Percentiles rank a stretch among this genome's conserved stretches.
Conservation (phyloP, 2,329 filamentous ascomycete species). For the Zarea fungicola region DNA sequence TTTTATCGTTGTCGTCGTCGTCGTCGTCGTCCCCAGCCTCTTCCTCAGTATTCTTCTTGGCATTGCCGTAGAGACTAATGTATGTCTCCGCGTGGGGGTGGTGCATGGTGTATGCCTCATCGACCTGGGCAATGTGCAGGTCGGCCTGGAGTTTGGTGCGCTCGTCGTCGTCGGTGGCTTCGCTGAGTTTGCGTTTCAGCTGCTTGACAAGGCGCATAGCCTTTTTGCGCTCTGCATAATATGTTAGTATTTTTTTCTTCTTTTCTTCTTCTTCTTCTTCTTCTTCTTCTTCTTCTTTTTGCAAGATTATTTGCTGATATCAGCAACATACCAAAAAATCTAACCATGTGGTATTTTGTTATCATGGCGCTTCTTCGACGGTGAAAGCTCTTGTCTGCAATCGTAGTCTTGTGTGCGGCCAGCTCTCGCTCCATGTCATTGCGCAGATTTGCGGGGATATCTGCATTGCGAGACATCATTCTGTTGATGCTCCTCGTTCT, state of each 20-base stretch:
- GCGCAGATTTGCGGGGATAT: slow-evolving; percentile 62
- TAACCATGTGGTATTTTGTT: slow-evolving; percentile 73
- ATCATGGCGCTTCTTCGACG: slow-evolving; percentile 66
- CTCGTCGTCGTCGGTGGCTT: slow-evolving; percentile 46
- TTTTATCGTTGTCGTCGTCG: slow-evolving; percentile 29
- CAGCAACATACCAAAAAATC: slow-evolving; percentile 69
- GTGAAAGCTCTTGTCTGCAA: slow-evolving; percentile 53
- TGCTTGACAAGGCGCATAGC: slow-evolving; percentile 62
- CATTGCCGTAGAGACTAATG: slow-evolving; percentile 53
- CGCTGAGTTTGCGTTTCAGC: slow-evolving; percentile 52
- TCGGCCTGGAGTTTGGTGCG: slow-evolving; percentile 46
- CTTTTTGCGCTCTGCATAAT: slow-evolving; percentile 63
- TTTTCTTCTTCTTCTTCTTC: too few species aligned
- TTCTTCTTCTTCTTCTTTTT: too few species aligned
- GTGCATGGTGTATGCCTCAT: slow-evolving; percentile 69
- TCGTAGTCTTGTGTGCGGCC: slow-evolving; percentile 58
- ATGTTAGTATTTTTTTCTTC: too few species aligned
- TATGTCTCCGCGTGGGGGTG: slow-evolving; percentile 69
- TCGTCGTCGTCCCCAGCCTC: slow-evolving; percentile 36
- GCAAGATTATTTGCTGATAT: too few species aligned
- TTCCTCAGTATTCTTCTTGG: slow-evolving; percentile 29
- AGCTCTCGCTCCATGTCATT: slow-evolving; percentile 69
- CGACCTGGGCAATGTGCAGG: slow-evolving; percentile 66
- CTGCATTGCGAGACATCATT: slow-evolving; percentile 53
- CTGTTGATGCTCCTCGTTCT: slow-evolving; percentile 65